Percentiles rank a stretch among this genome's conserved stretches.
phyloP scores from a whole-genome alignment of 805 yeast genomes.

The Saccharomyces eubayanus region DNA sequence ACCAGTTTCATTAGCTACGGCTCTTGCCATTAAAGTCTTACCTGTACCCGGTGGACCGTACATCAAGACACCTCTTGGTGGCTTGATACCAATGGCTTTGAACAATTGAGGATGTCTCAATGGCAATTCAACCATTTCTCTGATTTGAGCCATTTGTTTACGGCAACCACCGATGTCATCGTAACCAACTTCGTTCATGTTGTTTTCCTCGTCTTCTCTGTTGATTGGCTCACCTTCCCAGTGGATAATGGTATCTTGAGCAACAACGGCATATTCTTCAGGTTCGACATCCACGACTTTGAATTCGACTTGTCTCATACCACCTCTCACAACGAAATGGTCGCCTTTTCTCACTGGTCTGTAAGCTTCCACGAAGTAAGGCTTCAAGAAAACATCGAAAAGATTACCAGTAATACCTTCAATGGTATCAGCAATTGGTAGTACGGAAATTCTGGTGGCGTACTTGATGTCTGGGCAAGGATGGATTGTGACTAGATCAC shows the following conservation, averaged over 20 bases:
- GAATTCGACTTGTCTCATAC: slow-evolving; percentile 98
- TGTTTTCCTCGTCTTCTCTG: slow-evolving; percentile 54
- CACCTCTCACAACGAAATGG: slow-evolving; percentile 92
- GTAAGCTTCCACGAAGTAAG: slow-evolving; percentile 97
- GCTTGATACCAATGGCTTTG: slow-evolving; percentile 96
- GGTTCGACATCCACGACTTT: slow-evolving; percentile 98
- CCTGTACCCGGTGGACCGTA: slow-evolving; percentile 99
- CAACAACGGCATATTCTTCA: slow-evolving; percentile 92
- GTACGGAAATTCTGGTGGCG: slow-evolving; percentile 86
- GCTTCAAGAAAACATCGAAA: slow-evolving; percentile 92
- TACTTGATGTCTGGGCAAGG: slow-evolving; percentile 98
- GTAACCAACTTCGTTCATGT: slow-evolving; percentile 93
- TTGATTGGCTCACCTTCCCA: slow-evolving; percentile 98
- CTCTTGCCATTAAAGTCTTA: slow-evolving; percentile 98
- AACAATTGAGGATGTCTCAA: slow-evolving; percentile 96
- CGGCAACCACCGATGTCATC: slow-evolving; percentile 99
- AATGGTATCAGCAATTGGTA: slow-evolving; percentile 96
- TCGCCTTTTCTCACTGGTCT: slow-evolving; percentile 98
- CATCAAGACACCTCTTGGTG: slow-evolving; percentile 96
- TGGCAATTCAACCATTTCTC: slow-evolving; percentile 97
- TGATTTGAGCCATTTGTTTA: slow-evolving; percentile 98
- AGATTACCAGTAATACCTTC: slow-evolving; percentile 96
- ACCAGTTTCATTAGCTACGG: slow-evolving; percentile 99
- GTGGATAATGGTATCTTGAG: slow-evolving; percentile 96
- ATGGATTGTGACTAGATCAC: slow-evolving; percentile 84